These are phyloP conservation scores for Lachnellula subtilissima DNA, from an alignment of 2,329 filamentous ascomycete species.

Conservation along the genomic window DNA sequence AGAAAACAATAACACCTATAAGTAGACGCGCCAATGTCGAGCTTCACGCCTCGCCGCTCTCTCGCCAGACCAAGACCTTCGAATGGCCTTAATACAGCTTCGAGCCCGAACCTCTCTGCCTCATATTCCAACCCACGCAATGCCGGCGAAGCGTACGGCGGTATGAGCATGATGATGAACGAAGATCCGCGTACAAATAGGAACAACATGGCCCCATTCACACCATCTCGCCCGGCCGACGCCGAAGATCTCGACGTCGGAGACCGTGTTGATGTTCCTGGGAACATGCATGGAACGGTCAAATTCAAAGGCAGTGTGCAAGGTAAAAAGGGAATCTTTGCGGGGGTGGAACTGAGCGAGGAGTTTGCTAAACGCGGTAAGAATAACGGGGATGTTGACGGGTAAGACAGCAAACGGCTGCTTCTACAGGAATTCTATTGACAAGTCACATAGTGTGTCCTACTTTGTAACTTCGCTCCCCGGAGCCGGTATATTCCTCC, in stretches of 20 bases:
- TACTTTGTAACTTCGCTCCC: conserved; percentile 80
- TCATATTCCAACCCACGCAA: conserved; percentile 37
- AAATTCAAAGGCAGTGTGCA: conserved; percentile 83
- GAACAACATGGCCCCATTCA: conserved; percentile 50
- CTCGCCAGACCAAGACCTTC: conserved; percentile 31
- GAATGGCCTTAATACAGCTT: conserved; percentile 43
- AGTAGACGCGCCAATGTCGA: conserved; percentile 12
- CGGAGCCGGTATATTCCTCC: conserved; percentile 90
- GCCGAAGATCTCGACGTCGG: conserved; percentile 63
- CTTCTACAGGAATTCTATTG: conserved; percentile 17
- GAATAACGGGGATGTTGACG: conserved; percentile 94
- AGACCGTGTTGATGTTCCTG: conserved; percentile 85
- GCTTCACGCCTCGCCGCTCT: conserved; percentile 27
- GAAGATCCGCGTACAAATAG: conserved; percentile 34
- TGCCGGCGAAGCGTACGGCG: conserved; percentile 57
- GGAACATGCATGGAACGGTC: conserved; percentile 84
- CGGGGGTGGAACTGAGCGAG: conserved; percentile 79
- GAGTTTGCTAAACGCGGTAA: conserved; percentile 83
- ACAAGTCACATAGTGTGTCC: conserved; percentile 44
- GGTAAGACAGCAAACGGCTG: conserved; percentile 51
- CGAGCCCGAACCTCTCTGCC: conserved; percentile 53
- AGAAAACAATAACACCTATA: no score
- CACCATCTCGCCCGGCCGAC: conserved; percentile 46
- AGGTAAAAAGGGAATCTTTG: conserved; percentile 87
- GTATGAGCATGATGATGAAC: conserved; percentile 50